Base-by-base conservation (phyloP, 2,329 filamentous ascomycete species). In the Fusarium euwallaceae region DNA sequence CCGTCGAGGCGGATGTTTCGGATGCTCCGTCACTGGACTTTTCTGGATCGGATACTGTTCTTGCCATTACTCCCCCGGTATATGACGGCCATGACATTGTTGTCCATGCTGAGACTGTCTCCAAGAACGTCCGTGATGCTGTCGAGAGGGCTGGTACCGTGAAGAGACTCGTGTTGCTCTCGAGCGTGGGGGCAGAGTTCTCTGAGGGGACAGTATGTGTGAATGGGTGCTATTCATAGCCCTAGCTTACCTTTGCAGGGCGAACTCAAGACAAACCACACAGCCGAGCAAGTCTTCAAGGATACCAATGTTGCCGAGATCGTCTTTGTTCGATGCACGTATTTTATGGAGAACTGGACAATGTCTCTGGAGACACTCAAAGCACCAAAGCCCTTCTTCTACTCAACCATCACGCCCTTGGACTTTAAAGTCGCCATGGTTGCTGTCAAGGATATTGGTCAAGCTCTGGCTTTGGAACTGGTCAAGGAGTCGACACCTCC, bases 311-410 rank as follows among this genome's bases (percentile, higher is more conserved):
- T 79, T 2, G 67, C 76, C 0, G 72, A 80, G 3, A 68, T 83
- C 2, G 66, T 81, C 14, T 80, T 84, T 48, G 76, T 83, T 2
- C 78, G 83, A 7, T 81, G 78, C 53, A 68, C 70, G 0, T 84
- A 82, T 71, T 84, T 84, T 36, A 84, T 84, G 81, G 82, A 85
- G 69, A 84, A 84, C 58, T 84, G 83, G 83, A 77, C 76, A 4
- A 67, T 70, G 62, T 64, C 67, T 2, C 29, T 80, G 2, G 75
- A 80, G 20, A 82, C 79, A 0, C 68, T 84, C 37, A 72, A 76
- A 20, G 70, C 39, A 1, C 61, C 76, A 1, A 51, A 75, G 0
- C 79, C 81, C 1, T 83, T 80, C 71, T 80, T 85, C 64, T 80
- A 69, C 58, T 82, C 82, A 0, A 80, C 81, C 2, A 74, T 84